Base-by-base conservation (phyloP, 2,329 filamentous ascomycete genomes). In the Aureobasidium sp. region DNA sequence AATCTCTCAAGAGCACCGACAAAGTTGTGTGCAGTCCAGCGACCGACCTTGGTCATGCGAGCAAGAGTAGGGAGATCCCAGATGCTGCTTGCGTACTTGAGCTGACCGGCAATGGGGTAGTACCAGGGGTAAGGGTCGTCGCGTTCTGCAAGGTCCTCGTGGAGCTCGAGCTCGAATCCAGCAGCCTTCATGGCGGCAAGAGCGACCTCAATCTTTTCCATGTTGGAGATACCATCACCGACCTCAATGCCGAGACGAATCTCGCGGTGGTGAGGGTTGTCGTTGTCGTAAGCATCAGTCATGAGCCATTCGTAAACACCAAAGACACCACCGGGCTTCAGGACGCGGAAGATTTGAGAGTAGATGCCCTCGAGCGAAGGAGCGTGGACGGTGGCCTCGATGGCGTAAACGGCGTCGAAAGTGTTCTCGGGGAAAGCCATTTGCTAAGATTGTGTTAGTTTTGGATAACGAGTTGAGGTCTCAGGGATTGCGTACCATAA, bases 221-320 rank as follows among this genome's bases (percentile, higher is more conserved):
- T 97, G 80, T 97, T 97, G 71, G 91, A 91, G 74, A 99, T 97
- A 68, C 94, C 94, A 72, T 97, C 88, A 71, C 94, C 94, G 73
- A 91, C 87, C 81, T 99, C 94, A 67, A 99, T 99, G 66, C 89
- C 92, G 20, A 97, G 86, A 66, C 94, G 90, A 72, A 97, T 94
- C 74, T 90, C 85, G 68, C 91, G 89, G 80, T 97, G 94, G 70
- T 86, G 82, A 0, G 90, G 76, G 81, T 97, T 91, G 64, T 88
- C 82, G 74, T 96, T 93, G 79, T 97, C 89, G 77, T 97, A 99
- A 27, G 87, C 80, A 66, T 97, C 92, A 7, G 92, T 97, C 94
- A 99, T 97, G 72, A 97, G 82, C 94, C 94, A 97, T 78, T 99
- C 94, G 78, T 97, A 99, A 58, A 97, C 93, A 73, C 93, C 94